phyloP scores from a whole-genome alignment of 1,284 basidiomycete genomes.

The Leccinum pachyderme region DNA sequence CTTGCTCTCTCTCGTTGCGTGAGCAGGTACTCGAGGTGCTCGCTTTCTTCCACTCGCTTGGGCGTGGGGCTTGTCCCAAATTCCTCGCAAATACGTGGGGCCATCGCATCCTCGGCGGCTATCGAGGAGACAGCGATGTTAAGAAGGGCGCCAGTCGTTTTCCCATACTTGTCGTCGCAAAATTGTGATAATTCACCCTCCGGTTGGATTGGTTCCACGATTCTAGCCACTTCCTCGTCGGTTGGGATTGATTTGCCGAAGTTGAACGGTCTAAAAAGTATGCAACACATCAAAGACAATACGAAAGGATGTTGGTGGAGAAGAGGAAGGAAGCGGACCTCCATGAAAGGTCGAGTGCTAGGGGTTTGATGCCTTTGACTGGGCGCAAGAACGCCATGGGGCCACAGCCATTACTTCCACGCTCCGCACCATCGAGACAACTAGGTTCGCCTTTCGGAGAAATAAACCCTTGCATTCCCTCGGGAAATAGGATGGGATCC shows the following conservation, averaged over 20 bases:
- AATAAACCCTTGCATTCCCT: conserved; percentile 35
- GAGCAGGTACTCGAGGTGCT: conserved; percentile 20
- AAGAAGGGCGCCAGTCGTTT: conserved; percentile 12
- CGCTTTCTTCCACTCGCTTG: conserved; percentile 10
- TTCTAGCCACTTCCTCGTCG: conserved; percentile 42
- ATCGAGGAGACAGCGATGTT: conserved; percentile 1
- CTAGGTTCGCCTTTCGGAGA: conserved; percentile 13
- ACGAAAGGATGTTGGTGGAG: background rate
- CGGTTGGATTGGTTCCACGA: conserved; percentile 33
- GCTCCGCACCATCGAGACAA: background rate
- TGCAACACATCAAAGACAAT: conserved; percentile 1
- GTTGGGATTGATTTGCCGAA: conserved; percentile 47
- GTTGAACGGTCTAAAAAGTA: conserved; percentile 39
- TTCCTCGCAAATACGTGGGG: conserved; percentile 20
- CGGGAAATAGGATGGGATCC: conserved; percentile 35
- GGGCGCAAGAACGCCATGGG: conserved; percentile 43
- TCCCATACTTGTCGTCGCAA: conserved; percentile 14
- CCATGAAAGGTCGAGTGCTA: conserved; percentile 67
- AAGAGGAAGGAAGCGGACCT: conserved; percentile 41
- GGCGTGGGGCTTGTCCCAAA: conserved; percentile 27
- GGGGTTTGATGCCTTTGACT: conserved; percentile 56
- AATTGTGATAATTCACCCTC: conserved; percentile 19
- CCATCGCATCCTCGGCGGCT: conserved; percentile 12
- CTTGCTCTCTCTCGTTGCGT: conserved; percentile 25
- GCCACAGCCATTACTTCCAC: conserved; percentile 8